phyloP scores from a whole-genome alignment of 495 filamentous ascomycete species.

The Bryoglossum gracile region DNA sequence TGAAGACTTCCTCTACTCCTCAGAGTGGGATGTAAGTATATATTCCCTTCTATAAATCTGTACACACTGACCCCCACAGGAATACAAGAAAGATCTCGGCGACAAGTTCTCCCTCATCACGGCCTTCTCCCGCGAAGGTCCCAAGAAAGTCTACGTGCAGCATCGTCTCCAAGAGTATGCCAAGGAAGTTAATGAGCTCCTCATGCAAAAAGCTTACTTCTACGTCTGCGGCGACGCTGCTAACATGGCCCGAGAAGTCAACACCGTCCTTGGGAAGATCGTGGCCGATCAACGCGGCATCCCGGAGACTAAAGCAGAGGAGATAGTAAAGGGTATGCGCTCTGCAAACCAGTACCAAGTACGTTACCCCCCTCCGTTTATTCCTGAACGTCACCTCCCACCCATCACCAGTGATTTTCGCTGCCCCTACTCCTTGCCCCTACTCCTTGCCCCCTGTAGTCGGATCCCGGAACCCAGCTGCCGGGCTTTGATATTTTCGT shows the following conservation, averaged over 20 bases:
- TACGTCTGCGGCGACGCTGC: conserved; percentile 98
- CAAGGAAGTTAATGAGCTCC: conserved; percentile 77
- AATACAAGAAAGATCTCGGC: conserved; percentile 73
- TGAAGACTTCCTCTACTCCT: conserved; percentile 88
- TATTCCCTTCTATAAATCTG: conserved; percentile 14
- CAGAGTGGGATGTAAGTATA: conserved; percentile 82
- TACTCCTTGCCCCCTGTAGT: not conserved
- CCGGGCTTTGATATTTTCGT: too few relatives aligned
- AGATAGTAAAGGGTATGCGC: conserved; percentile 93
- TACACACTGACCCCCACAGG: conserved; percentile 37
- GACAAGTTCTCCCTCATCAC: conserved; percentile 81
- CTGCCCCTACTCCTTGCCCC: not conserved
- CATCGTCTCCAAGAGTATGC: conserved; percentile 80
- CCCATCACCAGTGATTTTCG: not conserved
- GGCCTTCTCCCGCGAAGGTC: conserved; percentile 83
- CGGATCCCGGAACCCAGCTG: not conserved
- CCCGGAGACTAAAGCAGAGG: conserved; percentile 78
- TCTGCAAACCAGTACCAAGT: conserved; percentile 92
- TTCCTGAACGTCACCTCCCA: not conserved
- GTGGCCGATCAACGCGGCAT: conserved; percentile 75
- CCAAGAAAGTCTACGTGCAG: conserved; percentile 94
- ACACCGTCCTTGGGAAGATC: conserved; percentile 73
- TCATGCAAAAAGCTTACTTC: conserved; percentile 84
- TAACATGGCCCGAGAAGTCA: conserved; percentile 98
- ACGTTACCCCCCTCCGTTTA: too few relatives aligned